Base-by-base conservation (phyloP, 129 eudicot species). In the Escallonia herrerae region DNA sequence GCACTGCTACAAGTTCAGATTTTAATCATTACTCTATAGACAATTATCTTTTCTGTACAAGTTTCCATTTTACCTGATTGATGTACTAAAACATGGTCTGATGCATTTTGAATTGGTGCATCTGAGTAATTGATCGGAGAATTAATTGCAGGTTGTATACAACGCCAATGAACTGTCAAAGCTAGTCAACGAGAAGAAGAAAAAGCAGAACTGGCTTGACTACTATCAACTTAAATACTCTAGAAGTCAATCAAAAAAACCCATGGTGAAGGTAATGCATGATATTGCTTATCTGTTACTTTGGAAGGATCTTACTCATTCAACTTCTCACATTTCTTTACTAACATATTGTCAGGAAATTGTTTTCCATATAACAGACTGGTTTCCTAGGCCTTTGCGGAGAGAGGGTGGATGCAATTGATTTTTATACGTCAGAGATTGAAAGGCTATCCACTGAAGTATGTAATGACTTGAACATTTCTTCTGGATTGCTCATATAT, bases 161-260 rank as follows among this genome's bases (percentile, higher is more conserved):
- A 72, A 87, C 56, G 90, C 94, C 15, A 87, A 80, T 72, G 56
- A 63, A 37, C 90, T 91, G 14, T 76, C 95, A 6, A 70, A 73
- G 52, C 45, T 91, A 74, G 94, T 87, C 37, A 75, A 65, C 40
- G 80, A 84, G 78, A 87, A 80, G 90, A 79, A 91, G 81, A 84
- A 73, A 33, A 75, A 71, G 69, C 81, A 79, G 68, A 91, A 91
- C 75, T 91, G 97, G 97, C 90, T 82, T 37, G 95, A 86, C 71
- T 91, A 82, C 71, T 87, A 91, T 70, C 84, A 91, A 64, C 78
- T 89, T 44, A 85, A 83, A 68, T 80, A 65, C 60, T 68, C 73
- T 65, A 84, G 95, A 82, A 79, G 72, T 56, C 86, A 77, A 46
- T 75, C 78, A 54, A 80, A 73, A 71, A 84, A 77, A 63, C 94